phyloP scores from a whole-genome alignment of 106 monocot species.

The Xerophyta viscosa region DNA sequence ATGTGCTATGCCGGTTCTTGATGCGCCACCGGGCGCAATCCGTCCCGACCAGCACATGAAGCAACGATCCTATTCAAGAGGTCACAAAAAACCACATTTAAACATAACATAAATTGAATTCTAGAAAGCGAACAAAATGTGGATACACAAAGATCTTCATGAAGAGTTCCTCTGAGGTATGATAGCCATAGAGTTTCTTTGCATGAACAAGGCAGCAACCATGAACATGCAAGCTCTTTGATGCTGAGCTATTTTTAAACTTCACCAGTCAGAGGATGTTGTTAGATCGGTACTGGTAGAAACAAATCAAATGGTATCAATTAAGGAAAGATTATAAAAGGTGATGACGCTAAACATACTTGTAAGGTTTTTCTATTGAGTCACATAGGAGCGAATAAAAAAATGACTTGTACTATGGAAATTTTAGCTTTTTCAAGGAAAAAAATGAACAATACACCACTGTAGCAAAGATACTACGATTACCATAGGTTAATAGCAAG shows the following conservation, averaged over 20 bases:
- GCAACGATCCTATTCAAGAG: too few relatives aligned
- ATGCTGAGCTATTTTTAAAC: conserved; percentile 28
- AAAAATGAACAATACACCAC: too few relatives aligned
- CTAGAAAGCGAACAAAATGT: not conserved
- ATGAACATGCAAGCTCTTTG: conserved; percentile 73
- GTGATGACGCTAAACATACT: conserved; percentile 29
- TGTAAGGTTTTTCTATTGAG: conserved; percentile 69
- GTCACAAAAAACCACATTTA: too few relatives aligned
- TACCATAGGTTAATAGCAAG: too few relatives aligned
- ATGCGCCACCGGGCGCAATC: too few relatives aligned
- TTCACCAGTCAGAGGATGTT: conserved; percentile 8
- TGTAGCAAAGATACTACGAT: too few relatives aligned
- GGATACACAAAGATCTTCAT: conserved; percentile 91
- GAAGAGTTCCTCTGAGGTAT: conserved; percentile 74
- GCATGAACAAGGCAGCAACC: conserved; percentile 80
- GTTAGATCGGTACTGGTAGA: not conserved
- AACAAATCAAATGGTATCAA: not conserved
- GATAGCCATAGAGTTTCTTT: conserved; percentile 84
- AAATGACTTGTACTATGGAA: conserved; percentile 32
- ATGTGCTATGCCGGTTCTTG: too few relatives aligned
- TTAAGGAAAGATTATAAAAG: not conserved
- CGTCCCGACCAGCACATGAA: too few relatives aligned
- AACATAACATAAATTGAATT: too few relatives aligned
- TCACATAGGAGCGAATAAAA: conserved; percentile 32
- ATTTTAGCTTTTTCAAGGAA: too few relatives aligned